A percentile compares a stretch with the other conserved stretches of the same genome.
phyloP scores from a whole-genome alignment of 768 basidiomycete genomes.

The Austroboletus eburneus region DNA sequence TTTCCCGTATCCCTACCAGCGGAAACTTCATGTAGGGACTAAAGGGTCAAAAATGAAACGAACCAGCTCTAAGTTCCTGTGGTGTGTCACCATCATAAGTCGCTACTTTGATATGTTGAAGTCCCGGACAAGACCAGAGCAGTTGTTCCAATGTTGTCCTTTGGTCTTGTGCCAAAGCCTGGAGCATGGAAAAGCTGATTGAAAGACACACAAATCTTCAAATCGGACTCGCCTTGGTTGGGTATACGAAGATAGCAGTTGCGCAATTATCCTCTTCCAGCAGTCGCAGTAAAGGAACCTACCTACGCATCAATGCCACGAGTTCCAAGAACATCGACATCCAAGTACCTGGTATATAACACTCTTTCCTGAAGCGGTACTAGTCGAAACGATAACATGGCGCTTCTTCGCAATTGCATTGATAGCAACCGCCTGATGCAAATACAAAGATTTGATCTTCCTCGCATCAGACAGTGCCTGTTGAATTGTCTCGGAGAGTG shows the following conservation, averaged over 20 bases:
- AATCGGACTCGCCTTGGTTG: slow-evolving; percentile 61
- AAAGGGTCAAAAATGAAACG: slow-evolving; percentile 1
- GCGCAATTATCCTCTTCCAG: slow-evolving; percentile 56
- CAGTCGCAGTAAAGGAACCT: slow-evolving; percentile 69
- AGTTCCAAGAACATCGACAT: not conserved
- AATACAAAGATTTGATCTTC: slow-evolving; percentile 61
- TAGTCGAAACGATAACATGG: slow-evolving; percentile 85
- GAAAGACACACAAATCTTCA: not conserved
- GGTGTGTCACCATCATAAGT: slow-evolving; percentile 92
- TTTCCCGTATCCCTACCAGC: slow-evolving; percentile 59
- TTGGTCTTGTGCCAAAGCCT: slow-evolving; percentile 92
- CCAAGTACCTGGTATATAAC: slow-evolving; percentile 73
- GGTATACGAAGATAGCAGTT: slow-evolving; percentile 83
- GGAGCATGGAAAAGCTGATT: not conserved
- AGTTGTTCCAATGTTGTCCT: slow-evolving; percentile 65
- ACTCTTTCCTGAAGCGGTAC: slow-evolving; percentile 88
- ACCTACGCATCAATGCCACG: not conserved
- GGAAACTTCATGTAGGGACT: not conserved
- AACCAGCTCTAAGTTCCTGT: slow-evolving; percentile 59
- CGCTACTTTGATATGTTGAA: slow-evolving; percentile 61
- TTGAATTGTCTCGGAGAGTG: slow-evolving; percentile 53
- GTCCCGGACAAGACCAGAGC: slow-evolving; percentile 51
- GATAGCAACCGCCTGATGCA: slow-evolving; percentile 70
- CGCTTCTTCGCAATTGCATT: slow-evolving; percentile 51
- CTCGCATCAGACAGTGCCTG: slow-evolving; percentile 55